Evolutionary conservation across 805 yeast genomes (phyloP), one percentile per base, ranked within the genome.

Genomic region (Peterozyma xylosa): DNA sequence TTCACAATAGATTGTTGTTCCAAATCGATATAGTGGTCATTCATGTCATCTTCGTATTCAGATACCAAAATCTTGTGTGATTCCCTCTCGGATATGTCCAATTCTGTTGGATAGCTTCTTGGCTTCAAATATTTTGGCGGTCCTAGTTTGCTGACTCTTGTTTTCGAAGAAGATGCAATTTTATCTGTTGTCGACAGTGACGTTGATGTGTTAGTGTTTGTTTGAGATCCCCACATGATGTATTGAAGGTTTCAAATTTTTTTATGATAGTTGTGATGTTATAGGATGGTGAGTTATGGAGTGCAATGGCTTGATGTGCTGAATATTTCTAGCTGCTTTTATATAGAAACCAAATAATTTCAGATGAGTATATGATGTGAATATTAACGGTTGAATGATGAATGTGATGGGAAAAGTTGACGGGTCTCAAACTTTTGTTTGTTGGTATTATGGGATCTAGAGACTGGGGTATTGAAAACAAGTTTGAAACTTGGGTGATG

Each of bases 21-120:
- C 30, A 73, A 55, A 13, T 46, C 55, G 14, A 76, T 58, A 47
- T 67, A 51, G 50, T 71, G 70, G 33, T 53, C 50, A 9, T 62
- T 59, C 38, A 72, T 63, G 15, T 71, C 70, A 5, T 53, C 42
- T 16, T 60, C 43, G 52, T 76, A 76, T 50, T 76, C 82, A 27
- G 59, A 53, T 9, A 60, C 57, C 38, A 73, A 59, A 41, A 59
- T 60, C 38, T 62, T 62, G 54, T 76, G 74, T 37, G 71, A 66
- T 48, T 60, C 68, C 13, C 67, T 59, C 53, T 76, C 82, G 37
- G 72, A 57, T 10, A 64, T 59, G 51, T 76, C 82, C 33, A 76
- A 60, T 51, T 58, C 60, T 17, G 67, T 47, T n/a, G 68, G 60
- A 53, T 74, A 73, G 5, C 66, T 55, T 38, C 56, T 54, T 11